Base-by-base conservation (phyloP, 495 filamentous ascomycete genomes). In the Penicillium canescens region DNA sequence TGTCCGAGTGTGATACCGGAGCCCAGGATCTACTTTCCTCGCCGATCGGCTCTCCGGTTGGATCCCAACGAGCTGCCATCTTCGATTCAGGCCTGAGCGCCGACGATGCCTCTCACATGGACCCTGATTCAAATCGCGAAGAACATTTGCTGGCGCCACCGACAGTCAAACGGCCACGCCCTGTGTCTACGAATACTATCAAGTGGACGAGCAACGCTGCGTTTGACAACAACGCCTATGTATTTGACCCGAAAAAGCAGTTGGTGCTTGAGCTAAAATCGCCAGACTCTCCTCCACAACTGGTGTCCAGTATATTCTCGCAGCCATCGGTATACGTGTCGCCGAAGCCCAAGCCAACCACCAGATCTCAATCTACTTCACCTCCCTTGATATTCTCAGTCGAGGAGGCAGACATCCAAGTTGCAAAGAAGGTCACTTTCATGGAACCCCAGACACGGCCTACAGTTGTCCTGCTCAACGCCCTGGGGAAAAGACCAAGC, bases 121-220 rank as follows among this genome's bases (percentile, higher is more conserved):
- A 70, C 35, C 53, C 54, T 4, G 68, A 73, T 12, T 59, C 57
- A 11, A 60, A 68, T 9, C 52, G 56, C 9, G 67, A 71, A 13
- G 56, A 65, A 18, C 57, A 56, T 7, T 47, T 71, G 4, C 46
- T 70, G 43, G 49, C 68, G 3, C 54, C 66, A 1, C 46, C 63
- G 11, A 45, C 50, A 12, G 48, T 48, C 20, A 74, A 73, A 49
- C 39, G 56, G 1, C 62, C 65, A 14, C 61, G 73, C 2, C 71
- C 73, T 0, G 67, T 76, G 7, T 77, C 74, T 0, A 67, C 74
- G 44, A 68, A 73, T 20, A 77, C 74, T 2, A 56, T 75, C 42
- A 77, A 76, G 56, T 66, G 71, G n/a, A 71, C 57, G 50, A 75
- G 71, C 40, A 63, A 47, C 38, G 59, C 66, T 0, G 70, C 67